phyloP scores from a whole-genome alignment of 768 basidiomycete genomes.

The Mycena olivaceomarginata region DNA sequence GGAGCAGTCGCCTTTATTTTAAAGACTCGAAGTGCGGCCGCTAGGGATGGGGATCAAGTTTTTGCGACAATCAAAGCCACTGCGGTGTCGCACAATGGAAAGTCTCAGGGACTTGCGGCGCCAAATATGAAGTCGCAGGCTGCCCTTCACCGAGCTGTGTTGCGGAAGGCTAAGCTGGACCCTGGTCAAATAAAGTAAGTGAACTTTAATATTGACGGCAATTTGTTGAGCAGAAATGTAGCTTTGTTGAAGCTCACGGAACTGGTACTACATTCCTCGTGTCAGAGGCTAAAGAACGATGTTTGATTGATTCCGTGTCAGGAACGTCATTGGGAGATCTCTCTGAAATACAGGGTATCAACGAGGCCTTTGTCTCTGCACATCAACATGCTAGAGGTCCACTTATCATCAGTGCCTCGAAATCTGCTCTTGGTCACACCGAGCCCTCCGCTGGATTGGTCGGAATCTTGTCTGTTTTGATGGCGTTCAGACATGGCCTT shows the following conservation, averaged over 20 bases:
- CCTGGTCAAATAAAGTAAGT: constrained; percentile 33
- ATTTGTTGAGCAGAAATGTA: background rate
- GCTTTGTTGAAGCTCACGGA: constrained; percentile 35
- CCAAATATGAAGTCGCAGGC: constrained; percentile 39
- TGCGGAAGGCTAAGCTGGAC: constrained; percentile 30
- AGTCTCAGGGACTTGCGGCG: constrained; percentile 40
- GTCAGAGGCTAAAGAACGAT: background rate
- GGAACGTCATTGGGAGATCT: constrained; percentile 40
- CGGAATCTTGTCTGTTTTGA: constrained; percentile 31
- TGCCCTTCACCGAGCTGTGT: constrained; percentile 21
- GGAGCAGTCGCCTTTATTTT: constrained; percentile 40
- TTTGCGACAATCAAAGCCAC: constrained; percentile 33
- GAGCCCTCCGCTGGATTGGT: constrained; percentile 40
- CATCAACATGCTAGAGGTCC: background rate
- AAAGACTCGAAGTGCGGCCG: constrained; percentile 36
- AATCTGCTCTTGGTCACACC: constrained; percentile 37
- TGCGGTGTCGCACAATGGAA: constrained; percentile 39
- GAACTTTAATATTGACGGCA: background rate
- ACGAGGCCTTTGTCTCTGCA: constrained; percentile 29
- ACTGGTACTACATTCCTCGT: constrained; percentile 28
- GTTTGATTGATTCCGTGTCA: background rate
- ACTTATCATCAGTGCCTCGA: constrained; percentile 36
- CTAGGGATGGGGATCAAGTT: constrained; percentile 29
- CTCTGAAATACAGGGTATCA: constrained; percentile 44
- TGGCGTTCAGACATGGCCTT: constrained; percentile 22